A percentile compares a stretch with the other conserved stretches of the same genome.
These are phyloP conservation scores for Rhodotorula sp. DNA, from an alignment of 1,284 basidiomycete species.

Conservation along the genomic window DNA sequence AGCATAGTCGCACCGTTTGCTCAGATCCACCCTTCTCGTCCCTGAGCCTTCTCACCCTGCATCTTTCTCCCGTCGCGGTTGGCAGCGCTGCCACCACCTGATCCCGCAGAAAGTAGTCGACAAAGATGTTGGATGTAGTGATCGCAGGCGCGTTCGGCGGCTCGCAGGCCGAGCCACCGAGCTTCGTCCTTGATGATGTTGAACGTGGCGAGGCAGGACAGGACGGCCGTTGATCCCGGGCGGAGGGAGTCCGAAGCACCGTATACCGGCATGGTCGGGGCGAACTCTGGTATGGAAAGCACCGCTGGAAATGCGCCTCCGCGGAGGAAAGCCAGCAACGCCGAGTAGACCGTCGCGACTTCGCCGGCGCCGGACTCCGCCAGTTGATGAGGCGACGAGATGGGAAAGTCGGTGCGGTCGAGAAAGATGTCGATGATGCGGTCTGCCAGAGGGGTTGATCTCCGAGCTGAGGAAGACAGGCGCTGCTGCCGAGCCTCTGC, in stretches of 20 bases:
- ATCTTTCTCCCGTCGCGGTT: too few species aligned
- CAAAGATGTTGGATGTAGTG: not conserved
- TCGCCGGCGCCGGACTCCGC: not conserved
- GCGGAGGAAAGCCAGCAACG: conserved; percentile 18
- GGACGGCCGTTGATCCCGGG: too few species aligned
- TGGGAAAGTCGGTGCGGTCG: conserved; percentile 17
- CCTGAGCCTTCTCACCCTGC: not conserved
- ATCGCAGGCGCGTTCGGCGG: conserved; percentile 3
- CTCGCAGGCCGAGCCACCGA: conserved; percentile 5
- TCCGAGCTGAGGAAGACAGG: not conserved
- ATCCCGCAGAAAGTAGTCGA: not conserved
- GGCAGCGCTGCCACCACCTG: not conserved
- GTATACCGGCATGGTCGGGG: too few species aligned
- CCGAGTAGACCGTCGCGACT: conserved; percentile 6
- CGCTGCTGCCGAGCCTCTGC: too few species aligned
- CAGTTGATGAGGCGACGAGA: not conserved
- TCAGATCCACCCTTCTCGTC: conserved; percentile 1
- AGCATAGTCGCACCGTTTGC: not conserved
- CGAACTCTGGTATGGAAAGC: not conserved
- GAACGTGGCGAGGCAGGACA: conserved; percentile 5
- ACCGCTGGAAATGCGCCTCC: not conserved
- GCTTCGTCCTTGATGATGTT: conserved; percentile 15
- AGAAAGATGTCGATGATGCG: conserved; percentile 27
- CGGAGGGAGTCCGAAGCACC: too few species aligned
- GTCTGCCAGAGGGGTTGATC: not conserved